Conservation (phyloP, 257 asterid genomes). For the Ehretia macrophylla region DNA sequence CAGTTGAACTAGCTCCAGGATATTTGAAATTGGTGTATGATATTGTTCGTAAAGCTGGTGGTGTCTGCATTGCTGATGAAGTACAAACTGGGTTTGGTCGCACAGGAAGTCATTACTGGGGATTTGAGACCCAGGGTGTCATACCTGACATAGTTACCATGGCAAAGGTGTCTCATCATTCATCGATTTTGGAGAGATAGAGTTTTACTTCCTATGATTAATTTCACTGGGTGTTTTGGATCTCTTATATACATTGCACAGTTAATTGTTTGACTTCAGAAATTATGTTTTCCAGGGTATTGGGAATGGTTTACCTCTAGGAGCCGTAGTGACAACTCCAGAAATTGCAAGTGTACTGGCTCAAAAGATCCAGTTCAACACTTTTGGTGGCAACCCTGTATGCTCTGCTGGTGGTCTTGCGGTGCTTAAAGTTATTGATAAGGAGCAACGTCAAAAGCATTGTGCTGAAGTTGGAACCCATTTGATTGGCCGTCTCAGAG, state of each 20-base stretch:
- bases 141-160: conserved; percentile 94
- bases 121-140: conserved; percentile 91
- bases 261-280: conserved; percentile 11
- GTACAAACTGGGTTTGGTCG: conserved; percentile 99
- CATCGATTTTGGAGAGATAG: conserved; percentile 2
- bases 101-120: conserved; percentile 95
- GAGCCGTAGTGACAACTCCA: conserved; percentile 98
- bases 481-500: conserved; percentile 60
- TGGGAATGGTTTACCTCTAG: conserved; percentile 94
- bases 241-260: background rate
- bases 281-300: conserved; percentile 58
- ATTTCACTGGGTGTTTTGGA: background rate
- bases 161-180: conserved; percentile 69
- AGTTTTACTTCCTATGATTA: background rate
- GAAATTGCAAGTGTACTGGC: conserved; percentile 89
- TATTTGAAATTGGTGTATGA: conserved; percentile 82
- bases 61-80: conserved; percentile 97
- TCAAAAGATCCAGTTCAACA: conserved; percentile 85
- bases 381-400: conserved; percentile 97
- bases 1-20: conserved; percentile 96
- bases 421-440: conserved; percentile 79
- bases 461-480: conserved; percentile 85
- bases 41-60: conserved; percentile 82
- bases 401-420: conserved; percentile 98
- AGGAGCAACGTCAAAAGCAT: conserved; percentile 79